Conservation (phyloP, 2,329 filamentous ascomycete genomes). For the Ceratocystis smalleyi region DNA sequence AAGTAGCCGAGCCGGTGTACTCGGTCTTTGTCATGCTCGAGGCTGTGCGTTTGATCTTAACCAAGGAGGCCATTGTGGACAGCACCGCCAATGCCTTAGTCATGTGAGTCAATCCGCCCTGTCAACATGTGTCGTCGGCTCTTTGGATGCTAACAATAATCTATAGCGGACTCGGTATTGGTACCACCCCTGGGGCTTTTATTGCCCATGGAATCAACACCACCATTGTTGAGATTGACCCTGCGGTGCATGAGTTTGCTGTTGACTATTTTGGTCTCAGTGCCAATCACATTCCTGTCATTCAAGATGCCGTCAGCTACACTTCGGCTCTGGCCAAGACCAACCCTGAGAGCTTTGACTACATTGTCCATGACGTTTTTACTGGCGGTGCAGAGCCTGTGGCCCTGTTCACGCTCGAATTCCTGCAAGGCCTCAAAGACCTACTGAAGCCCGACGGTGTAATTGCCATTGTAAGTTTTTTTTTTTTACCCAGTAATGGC, state of each 20-base stretch:
- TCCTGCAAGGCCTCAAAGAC: constrained; percentile 52
- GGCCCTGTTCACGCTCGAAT: constrained; percentile 72
- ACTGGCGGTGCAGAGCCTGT: constrained; percentile 89
- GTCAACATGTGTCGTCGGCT: neutral
- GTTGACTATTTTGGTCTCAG: constrained; percentile 68
- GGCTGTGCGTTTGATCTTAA: constrained; percentile 66
- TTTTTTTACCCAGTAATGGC: neutral
- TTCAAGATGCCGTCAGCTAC: constrained; percentile 69
- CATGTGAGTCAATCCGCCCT: constrained; percentile 43
- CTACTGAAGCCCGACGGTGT: constrained; percentile 66
- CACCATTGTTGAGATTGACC: constrained; percentile 89
- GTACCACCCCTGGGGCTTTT: constrained; percentile 75
- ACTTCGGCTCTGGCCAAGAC: constrained; percentile 32
- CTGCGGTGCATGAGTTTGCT: constrained; percentile 72
- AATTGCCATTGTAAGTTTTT: constrained; percentile 63
- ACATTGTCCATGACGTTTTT: constrained; percentile 95
- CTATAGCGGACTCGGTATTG: constrained; percentile 74
- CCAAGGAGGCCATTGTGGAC: constrained; percentile 38
- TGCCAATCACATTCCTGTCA: constrained; percentile 58
- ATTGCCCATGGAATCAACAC: constrained; percentile 81
- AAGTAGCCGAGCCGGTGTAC: constrained; percentile 73
- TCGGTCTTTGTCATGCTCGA: constrained; percentile 94
- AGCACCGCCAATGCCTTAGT: constrained; percentile 64
- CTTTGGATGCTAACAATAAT: neutral
- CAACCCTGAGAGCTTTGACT: constrained; percentile 51